A percentile compares a stretch with the other conserved stretches of the same genome.
Evolutionary conservation across 2,329 filamentous ascomycete species (phyloP).

Genomic region (Aspergillus floridensis): DNA sequence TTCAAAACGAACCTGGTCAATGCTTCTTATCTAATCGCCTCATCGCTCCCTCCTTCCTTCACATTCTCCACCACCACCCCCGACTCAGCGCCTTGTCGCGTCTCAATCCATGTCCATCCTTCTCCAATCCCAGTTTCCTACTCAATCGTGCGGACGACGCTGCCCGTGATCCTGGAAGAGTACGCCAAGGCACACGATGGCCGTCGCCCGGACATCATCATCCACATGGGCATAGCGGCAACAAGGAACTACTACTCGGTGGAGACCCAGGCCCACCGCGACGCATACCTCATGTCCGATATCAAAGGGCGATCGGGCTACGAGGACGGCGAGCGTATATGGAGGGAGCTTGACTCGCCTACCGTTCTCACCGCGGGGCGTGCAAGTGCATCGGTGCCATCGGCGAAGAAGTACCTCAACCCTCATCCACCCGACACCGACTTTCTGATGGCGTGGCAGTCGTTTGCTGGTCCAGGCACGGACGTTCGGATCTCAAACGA

Average conservation of each 20-base stretch:
- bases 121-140: conserved; percentile 71
- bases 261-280: conserved; percentile 67
- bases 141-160: conserved; percentile 58
- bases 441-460: conserved; percentile 37
- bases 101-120: conserved; percentile 54
- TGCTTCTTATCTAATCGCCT: conserved; percentile 77
- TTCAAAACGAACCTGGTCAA: conserved; percentile 74
- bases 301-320: conserved; percentile 57
- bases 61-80: conserved; percentile 38
- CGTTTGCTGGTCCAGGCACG: conserved; percentile 27
- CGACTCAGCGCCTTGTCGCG: conserved; percentile 26
- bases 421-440: conserved; percentile 33
- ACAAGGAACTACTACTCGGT: conserved; percentile 65
- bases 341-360: conserved; percentile 50
- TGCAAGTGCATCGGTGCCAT: conserved; percentile 6
- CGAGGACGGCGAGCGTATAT: conserved; percentile 50
- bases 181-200: conserved; percentile 40
- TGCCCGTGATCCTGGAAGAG: conserved; percentile 61
- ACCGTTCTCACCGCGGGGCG: conserved; percentile 55
- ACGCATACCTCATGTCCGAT: conserved; percentile 69
- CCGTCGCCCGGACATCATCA: conserved; percentile 59
- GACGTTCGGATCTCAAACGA: conserved; percentile 63
- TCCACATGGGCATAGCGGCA: conserved; percentile 79
- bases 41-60: conserved; percentile 63
- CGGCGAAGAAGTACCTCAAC: conserved; percentile 9